Base-by-base conservation (phyloP, 768 basidiomycete genomes). In the Lentinula guzmanii region DNA sequence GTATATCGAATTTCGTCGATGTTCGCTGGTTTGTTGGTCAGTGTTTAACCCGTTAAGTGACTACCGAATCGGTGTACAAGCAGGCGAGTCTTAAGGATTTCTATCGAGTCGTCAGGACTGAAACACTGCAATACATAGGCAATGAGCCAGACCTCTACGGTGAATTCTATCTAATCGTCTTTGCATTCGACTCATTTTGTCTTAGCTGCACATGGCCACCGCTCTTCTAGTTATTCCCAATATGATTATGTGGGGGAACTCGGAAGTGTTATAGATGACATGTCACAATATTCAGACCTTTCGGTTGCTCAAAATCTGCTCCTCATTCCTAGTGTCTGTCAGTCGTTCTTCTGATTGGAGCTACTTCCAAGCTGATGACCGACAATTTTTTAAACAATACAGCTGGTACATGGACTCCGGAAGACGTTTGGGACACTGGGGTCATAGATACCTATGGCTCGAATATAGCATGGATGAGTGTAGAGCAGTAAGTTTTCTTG, bases 21-120 rank as follows among this genome's bases (percentile, higher is more conserved):
- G 75, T 79, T 24, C 71, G 78, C 42, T 86, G 84, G 84, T 84
- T 77, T 66, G 67, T 80, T 61, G 77, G 78, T 74, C 64, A 52
- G 71, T 55, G n/a, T 7, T 31, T 35, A 1, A 13, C 31, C 5
- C 11, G 16, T 70, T 87, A 8, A 86, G 86, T 1, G 69, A 76
- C 53, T 74, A 78, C 61, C 70, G 87, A 15, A 65, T 82, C 15
- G 86, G 82, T 0, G 67, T 84, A 16, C 81, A 85, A 66, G 75
- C 81, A 5, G 84, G 80, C 2, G 86, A 86, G 51, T 52, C 15
- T 18, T 5, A 16, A 31, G 6, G 33, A 13, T 6, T 1, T 34
- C 1, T 15, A 16, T 52, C n/a, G 11, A 52, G n/a, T 8, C n/a
- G 24, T 24, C 9, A 21, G n/a, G 4, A 35, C 34, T 52, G 15